A percentile compares a stretch with the other conserved stretches of the same genome.
Evolutionary conservation across 768 basidiomycete genomes (phyloP).

Genomic region (Tulasnella sp.): DNA sequence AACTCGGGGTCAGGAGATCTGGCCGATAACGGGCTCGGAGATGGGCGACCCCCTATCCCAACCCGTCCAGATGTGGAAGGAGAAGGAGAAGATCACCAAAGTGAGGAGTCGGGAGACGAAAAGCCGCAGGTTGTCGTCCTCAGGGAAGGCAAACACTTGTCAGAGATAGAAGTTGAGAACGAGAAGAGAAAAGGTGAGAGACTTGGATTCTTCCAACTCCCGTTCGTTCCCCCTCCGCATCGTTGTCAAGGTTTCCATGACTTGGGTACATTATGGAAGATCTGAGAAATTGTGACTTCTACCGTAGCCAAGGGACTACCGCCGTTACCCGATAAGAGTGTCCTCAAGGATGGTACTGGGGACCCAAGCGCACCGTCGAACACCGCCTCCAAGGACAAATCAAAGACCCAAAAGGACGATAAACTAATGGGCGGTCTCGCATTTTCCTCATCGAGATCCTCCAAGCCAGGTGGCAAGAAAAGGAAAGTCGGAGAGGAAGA

Average conservation of each 20-base stretch:
- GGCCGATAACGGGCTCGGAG: not conserved
- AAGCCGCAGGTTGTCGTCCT: constrained; percentile 85
- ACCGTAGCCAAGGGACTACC: constrained; percentile 31
- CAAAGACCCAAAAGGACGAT: constrained; percentile 7
- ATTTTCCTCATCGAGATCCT: constrained; percentile 28
- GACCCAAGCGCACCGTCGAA: constrained; percentile 21
- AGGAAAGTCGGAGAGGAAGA: too few relatives aligned
- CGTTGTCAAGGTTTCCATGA: not conserved
- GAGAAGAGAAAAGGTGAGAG: constrained; percentile 59
- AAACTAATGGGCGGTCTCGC: not conserved
- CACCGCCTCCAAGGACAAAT: constrained; percentile 19
- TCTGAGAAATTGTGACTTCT: not conserved
- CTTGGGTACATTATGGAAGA: not conserved
- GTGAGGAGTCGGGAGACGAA: constrained; percentile 62
- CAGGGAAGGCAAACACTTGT: constrained; percentile 82
- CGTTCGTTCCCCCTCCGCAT: too few relatives aligned
- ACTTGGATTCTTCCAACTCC: too few relatives aligned
- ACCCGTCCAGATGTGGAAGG: constrained; percentile 21
- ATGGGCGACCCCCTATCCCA: constrained; percentile 24
- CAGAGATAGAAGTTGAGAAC: constrained; percentile 60
- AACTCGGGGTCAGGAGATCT: not conserved
- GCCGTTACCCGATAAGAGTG: constrained; percentile 21
- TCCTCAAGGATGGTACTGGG: too few relatives aligned
- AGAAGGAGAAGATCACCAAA: too few relatives aligned
- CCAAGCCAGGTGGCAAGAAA: too few relatives aligned